Conservation (phyloP, 371 early-diverging fungal species). For the Lichtheimia hyalospora region DNA sequence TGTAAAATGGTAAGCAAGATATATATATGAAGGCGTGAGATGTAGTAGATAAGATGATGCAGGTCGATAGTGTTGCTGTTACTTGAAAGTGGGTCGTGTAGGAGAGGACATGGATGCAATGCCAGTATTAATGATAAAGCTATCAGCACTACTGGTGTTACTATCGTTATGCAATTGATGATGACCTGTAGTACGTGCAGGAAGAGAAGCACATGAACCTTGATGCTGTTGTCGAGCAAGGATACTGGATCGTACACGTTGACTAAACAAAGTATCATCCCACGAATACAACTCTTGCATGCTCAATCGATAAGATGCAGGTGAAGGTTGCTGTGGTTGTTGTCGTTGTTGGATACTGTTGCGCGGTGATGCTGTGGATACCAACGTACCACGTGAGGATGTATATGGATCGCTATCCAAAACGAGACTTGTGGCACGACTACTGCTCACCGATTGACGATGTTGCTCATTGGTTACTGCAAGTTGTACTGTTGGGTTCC, state of each 20-base stretch:
- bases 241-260: background rate
- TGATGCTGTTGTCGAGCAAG: background rate
- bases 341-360: background rate
- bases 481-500: slow-evolving; percentile 23
- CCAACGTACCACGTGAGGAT: slow-evolving; percentile 1
- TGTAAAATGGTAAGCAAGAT: too few relatives aligned
- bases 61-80: too few relatives aligned
- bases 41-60: too few relatives aligned
- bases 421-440: slow-evolving; percentile 14
- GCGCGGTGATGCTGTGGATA: background rate
- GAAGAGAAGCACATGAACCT: background rate
- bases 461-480: slow-evolving; percentile 29
- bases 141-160: too few relatives aligned
- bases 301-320: slow-evolving; percentile 3
- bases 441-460: slow-evolving; percentile 11
- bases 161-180: too few relatives aligned
- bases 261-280: slow-evolving; percentile 5
- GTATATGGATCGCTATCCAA: slow-evolving; percentile 4
- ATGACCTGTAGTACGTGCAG: background rate
- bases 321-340: background rate
- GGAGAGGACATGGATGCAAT: too few relatives aligned
- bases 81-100: too few relatives aligned
- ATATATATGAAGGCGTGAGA: too few relatives aligned
- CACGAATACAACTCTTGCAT: slow-evolving; percentile 9
- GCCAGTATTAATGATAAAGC: too few relatives aligned